Evolutionary conservation across 805 yeast genomes (phyloP).

Genomic region (Kodamaea leandrae): DNA sequence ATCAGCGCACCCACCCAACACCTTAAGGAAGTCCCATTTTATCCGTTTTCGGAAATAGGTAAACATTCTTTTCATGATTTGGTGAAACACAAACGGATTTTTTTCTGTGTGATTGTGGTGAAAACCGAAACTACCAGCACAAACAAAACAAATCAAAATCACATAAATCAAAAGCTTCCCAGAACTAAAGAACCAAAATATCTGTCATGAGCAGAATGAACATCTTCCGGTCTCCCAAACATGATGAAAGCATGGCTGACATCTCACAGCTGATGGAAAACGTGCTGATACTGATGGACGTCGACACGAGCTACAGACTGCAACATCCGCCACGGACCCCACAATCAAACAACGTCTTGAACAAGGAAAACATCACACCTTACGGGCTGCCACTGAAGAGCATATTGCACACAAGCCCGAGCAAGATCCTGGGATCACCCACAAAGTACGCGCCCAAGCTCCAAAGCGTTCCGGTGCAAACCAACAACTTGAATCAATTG

Average conservation of each 20-base stretch:
- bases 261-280: constrained; percentile 44
- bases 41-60: not conserved
- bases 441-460: not conserved
- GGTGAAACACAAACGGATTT: not conserved
- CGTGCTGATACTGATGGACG: constrained; percentile 40
- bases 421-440: constrained; percentile 3
- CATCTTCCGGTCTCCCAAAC: constrained; percentile 7
- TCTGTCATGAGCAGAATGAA: constrained; percentile 2
- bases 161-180: constrained; percentile 4
- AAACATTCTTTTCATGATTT: not conserved
- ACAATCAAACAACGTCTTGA: constrained; percentile 16
- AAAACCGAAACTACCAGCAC: constrained; percentile 10
- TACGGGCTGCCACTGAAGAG: constrained; percentile 34
- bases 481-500: constrained; percentile 12
- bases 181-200: not conserved
- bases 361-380: constrained; percentile 40
- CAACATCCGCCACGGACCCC: constrained; percentile 15
- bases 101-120: not conserved
- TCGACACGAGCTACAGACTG: constrained; percentile 32
- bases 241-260: constrained; percentile 25
- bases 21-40: too few relatives aligned
- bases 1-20: too few relatives aligned
- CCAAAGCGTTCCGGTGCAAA: constrained; percentile 17
- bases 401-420: constrained; percentile 33
- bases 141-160: constrained; percentile 1